Evolutionary conservation across 768 basidiomycete species (phyloP).

Genomic region (Lanmaoa pseudosensibilis): DNA sequence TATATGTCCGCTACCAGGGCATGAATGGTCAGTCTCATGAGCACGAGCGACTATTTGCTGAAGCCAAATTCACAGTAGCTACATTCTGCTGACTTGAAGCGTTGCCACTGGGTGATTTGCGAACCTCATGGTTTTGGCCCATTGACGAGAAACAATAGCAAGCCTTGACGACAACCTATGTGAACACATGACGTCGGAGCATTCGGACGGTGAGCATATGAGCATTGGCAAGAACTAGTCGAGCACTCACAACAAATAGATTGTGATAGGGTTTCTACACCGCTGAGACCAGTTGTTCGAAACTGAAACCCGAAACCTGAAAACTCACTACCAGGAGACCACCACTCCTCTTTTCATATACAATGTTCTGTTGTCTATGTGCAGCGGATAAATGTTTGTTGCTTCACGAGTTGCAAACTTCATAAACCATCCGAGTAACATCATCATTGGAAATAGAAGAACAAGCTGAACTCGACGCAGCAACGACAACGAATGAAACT

Average conservation of each 20-base stretch:
- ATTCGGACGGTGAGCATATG: not conserved
- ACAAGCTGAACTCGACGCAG: not conserved
- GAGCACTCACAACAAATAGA: not conserved
- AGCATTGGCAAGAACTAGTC: not conserved
- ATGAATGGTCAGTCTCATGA: not conserved
- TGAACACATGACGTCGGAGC: not conserved
- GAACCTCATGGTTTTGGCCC: not conserved
- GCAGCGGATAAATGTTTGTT: not conserved
- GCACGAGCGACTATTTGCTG: not conserved
- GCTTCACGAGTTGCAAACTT: not conserved
- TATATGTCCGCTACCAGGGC: not conserved
- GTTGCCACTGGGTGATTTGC: not conserved
- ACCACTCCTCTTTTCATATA: not conserved
- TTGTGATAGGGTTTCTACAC: not conserved
- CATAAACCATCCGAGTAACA: not conserved
- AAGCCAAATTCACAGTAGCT: not conserved
- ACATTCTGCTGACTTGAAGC: not conserved
- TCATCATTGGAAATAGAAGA: not conserved
- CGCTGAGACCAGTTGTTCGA: not conserved
- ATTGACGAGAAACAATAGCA: not conserved
- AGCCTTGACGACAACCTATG: not conserved
- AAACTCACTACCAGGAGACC: not conserved
- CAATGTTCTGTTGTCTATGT: not conserved
- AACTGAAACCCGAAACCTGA: not conserved
- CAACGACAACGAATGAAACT: not conserved